Base-by-base conservation (phyloP, 169 alveolate genomes). In the Plasmodium vivax region DNA sequence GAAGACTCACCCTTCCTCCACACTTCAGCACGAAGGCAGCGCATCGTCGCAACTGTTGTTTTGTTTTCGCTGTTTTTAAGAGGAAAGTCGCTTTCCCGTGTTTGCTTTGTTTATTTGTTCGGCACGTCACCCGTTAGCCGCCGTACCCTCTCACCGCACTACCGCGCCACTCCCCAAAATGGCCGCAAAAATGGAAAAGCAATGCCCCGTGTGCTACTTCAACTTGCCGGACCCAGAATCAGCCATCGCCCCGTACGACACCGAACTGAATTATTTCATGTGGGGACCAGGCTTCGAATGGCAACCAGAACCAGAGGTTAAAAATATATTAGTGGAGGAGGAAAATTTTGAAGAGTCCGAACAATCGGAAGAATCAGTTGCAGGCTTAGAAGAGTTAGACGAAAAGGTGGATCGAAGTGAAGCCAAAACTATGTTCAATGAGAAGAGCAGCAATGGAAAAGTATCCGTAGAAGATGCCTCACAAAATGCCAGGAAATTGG, bases 201-300 rank as follows among this genome's bases (percentile, higher is more conserved):
- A 93, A 36, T 96, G 97, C 95, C 96, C 96, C 23, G 83, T 84
- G 12, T 96, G 96, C 93, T 96, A 96, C 73, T 93, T 84, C 62
- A 85, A 92, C 82, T 92, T 96, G 27, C 97, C 97, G 16, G 88
- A 81, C 51, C 96, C 96, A 14, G 95, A 87, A 73, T 85, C 94
- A n/a, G 95, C 96, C 9, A 45, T 96, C 83, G 97, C 93, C 45
- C 97, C 97, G 68, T 88, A 88, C 83, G 97, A 96, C 92, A 91
- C 73, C 19, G 96, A 93, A 83, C 82, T 96, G 74, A 96, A 75
- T 58, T 96, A 96, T 85, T 93, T 94, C 79, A 96, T 94, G 96
- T 96, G 97, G 97, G 95, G 95, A 34, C 97, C 97, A 9, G 97
- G 97, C 16, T 96, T 96, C 85, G 96, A 96, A 80, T 96, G 96